Evolutionary conservation across 768 basidiomycete genomes (phyloP), one percentile per base, ranked within the genome.

Genomic region (Leucocoprinus birnbaumii): DNA sequence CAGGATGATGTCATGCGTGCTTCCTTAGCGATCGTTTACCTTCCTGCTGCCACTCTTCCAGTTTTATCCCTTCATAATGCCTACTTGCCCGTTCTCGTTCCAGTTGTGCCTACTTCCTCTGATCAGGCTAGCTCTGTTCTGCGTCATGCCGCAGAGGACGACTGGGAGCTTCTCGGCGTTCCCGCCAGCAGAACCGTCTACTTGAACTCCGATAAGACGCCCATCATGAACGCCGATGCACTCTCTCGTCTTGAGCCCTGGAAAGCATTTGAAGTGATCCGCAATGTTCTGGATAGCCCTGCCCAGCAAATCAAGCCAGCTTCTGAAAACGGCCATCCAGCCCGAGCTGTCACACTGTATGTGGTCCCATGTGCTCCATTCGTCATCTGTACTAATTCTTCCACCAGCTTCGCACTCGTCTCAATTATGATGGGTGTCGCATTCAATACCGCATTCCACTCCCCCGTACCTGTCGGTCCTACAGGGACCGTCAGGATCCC

Each of bases 341-440:
- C 77, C 45, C 81, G 85, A 62, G 76, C 86, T 34, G 73, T 85
- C 46, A 87, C 85, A 19, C 70, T 90, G 88, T 89, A 73, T n/a
- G 84, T 69, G 47, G 31, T 40, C 51, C 51, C 40, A 8, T 64
- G 54, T 55, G 62, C 26, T 58, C 35, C 38, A 48, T 40, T 50
- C 45, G 56, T 42, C 31, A 53, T 37, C 41, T 57, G n/a, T 44
- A 61, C 51, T 59, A 40, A 48, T 24, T 58, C 27, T n/a, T 27
- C 38, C 56, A n/a, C 25, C 48, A 90, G 88, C 46, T 78, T 90
- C 57, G 85, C 87, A 0, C 66, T 90, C 46, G 69, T 90, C 59
- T 86, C 86, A 37, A 73, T 90, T 37, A 74, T 89, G n/a, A 71
- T 88, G 74, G 85, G 68, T 31, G 82, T 80, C 41, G 71, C 84